Evolutionary conservation across 805 yeast genomes (phyloP).

Genomic region (Trichomonascus vanleenenianus): DNA sequence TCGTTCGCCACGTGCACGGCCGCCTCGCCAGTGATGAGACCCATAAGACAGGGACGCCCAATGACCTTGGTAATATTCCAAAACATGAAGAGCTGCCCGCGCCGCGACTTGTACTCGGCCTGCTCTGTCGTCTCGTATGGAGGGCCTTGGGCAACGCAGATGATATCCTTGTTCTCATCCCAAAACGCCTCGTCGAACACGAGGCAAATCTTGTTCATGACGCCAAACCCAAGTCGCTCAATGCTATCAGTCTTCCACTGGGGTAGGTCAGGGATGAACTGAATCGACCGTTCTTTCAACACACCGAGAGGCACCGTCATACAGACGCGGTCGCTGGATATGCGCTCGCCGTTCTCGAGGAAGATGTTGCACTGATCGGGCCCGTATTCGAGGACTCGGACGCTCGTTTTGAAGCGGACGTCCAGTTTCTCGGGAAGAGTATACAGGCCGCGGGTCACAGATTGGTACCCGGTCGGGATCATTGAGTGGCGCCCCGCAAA

Average conservation of each 20-base stretch:
- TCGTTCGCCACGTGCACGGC: slow-evolving; percentile 27
- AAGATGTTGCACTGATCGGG: slow-evolving; percentile 27
- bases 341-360: slow-evolving; percentile 33
- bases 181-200: slow-evolving; percentile 29
- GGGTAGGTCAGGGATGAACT: slow-evolving; percentile 36
- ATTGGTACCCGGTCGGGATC: slow-evolving; percentile 30
- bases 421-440: slow-evolving; percentile 32
- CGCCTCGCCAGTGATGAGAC: slow-evolving; percentile 32
- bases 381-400: slow-evolving; percentile 31
- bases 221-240: slow-evolving; percentile 33
- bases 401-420: slow-evolving; percentile 33
- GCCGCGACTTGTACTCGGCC: slow-evolving; percentile 17
- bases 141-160: slow-evolving; percentile 27
- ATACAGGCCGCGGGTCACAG: slow-evolving; percentile 32
- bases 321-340: slow-evolving; percentile 33
- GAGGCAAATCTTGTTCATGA: slow-evolving; percentile 29
- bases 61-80: slow-evolving; percentile 30
- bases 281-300: slow-evolving; percentile 30
- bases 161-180: slow-evolving; percentile 28
- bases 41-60: slow-evolving; percentile 34
- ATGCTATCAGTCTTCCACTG: slow-evolving; percentile 34
- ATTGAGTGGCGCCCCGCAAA: slow-evolving; percentile 34
- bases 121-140: slow-evolving; percentile 12
- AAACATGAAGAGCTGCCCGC: slow-evolving; percentile 34
- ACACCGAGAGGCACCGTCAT: slow-evolving; percentile 36